Evolutionary conservation across 2,329 filamentous ascomycete genomes (phyloP), one percentile per base, ranked within the genome.

Genomic region (Orbilia quercus): DNA sequence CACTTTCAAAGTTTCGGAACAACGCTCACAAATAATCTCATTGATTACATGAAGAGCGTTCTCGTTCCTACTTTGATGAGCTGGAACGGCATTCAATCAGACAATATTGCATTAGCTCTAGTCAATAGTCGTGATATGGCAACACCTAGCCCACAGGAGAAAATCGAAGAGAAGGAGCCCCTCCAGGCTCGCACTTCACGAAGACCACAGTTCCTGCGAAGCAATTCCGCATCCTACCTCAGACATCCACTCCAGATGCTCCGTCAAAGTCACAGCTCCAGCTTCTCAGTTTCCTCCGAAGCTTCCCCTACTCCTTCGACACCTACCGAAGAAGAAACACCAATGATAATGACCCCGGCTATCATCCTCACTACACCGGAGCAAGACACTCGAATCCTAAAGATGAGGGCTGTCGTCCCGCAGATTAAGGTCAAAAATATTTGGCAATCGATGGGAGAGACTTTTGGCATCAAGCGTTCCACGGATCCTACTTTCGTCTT

Each of bases 211-310:
- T 73, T 66, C 40, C 9, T 62, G 5, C 62, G 54, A 50, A 57
- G 54, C 2, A n/a, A 18, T 11, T 54, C 60, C 1, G 31, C 23
- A 0, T 55, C 47, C 6, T 66, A 66, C 22, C 6, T 66, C 3
- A 65, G 58, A 18, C 69, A 73, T 25, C 60, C 69, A 1, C 48
- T 73, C 5, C 69, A 73, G 44, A 73, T 40, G 36, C 48, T 73
- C 18, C 42, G 60, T 38, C 60, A 66, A 1, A 20, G 34, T 3
- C 47, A 66, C 6, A 14, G 28, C 6, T 73, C 69, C 23, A 66
- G 20, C n/a, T 16, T 40, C 23, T 66, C 69, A 3, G 20, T 73
- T 23, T 7, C 18, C 1, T 58, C 62, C 16, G 25, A 31, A 14
- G 16, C 45, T 7, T 16, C 59, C 7, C 11, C 55, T 7, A 31